Evolutionary conservation across 768 basidiomycete species (phyloP).

Genomic region (Steccherinum ochraceum): DNA sequence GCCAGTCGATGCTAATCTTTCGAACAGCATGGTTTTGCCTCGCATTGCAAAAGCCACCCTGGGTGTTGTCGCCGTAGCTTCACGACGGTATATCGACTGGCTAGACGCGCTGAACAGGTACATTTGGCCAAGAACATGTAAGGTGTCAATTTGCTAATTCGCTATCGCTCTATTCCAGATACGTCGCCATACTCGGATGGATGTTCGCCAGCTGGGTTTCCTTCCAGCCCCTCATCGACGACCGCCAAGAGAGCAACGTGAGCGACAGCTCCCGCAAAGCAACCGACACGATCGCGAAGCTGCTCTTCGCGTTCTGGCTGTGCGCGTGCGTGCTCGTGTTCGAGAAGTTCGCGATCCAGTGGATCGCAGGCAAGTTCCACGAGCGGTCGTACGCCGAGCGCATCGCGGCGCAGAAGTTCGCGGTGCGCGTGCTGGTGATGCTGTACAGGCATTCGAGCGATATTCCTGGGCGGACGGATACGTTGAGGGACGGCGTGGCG

Average conservation of each 20-base stretch:
- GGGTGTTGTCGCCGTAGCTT: slow-evolving; percentile 66
- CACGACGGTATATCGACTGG: slow-evolving; percentile 78
- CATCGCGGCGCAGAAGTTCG: slow-evolving; percentile 77
- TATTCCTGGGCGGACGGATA: slow-evolving; percentile 61
- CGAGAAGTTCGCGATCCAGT: slow-evolving; percentile 85
- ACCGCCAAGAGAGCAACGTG: slow-evolving; percentile 27
- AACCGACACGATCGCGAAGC: slow-evolving; percentile 50
- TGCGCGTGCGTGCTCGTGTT: slow-evolving; percentile 64
- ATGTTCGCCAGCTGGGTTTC: slow-evolving; percentile 60
- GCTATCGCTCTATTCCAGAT: slow-evolving; percentile 32
- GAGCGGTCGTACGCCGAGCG: slow-evolving; percentile 75
- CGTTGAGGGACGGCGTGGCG: slow-evolving; percentile 35
- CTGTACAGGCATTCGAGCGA: slow-evolving; percentile 78
- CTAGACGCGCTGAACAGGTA: slow-evolving; percentile 58
- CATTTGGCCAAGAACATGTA: slow-evolving; percentile 1
- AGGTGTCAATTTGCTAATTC: neutral
- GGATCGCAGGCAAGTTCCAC: slow-evolving; percentile 80
- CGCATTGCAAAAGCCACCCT: slow-evolving; percentile 52
- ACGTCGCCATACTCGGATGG: slow-evolving; percentile 68
- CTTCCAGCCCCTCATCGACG: slow-evolving; percentile 62
- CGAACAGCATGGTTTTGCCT: slow-evolving; percentile 37
- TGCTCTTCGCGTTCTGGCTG: slow-evolving; percentile 69
- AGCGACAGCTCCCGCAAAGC: slow-evolving; percentile 29
- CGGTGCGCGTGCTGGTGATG: slow-evolving; percentile 60
- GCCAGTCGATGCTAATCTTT: too few species aligned